These are phyloP conservation scores for Pleurotus cornucopiae DNA, from an alignment of 768 basidiomycete species.

Conservation along the genomic window DNA sequence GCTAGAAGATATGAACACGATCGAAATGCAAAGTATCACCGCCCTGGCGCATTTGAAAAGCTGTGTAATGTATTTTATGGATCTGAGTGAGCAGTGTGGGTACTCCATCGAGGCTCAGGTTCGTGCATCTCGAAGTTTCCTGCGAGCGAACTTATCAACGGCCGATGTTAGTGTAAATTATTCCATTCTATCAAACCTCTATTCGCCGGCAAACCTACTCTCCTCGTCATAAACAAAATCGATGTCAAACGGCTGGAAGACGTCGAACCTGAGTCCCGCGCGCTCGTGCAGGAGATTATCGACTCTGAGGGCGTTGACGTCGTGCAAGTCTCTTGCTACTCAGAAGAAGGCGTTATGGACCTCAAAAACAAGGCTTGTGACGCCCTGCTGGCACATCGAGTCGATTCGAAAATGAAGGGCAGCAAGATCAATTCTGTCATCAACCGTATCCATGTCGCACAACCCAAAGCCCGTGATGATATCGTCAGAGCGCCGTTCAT, in stretches of 20 bases:
- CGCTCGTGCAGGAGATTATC: slow-evolving; percentile 86
- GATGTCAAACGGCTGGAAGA: slow-evolving; percentile 90
- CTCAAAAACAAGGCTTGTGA: slow-evolving; percentile 96
- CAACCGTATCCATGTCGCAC: slow-evolving; percentile 94
- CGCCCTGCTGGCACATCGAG: slow-evolving; percentile 89
- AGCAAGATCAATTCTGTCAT: slow-evolving; percentile 88
- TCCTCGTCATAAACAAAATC: slow-evolving; percentile 98
- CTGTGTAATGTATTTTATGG: slow-evolving; percentile 98
- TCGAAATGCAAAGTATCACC: slow-evolving; percentile 99
- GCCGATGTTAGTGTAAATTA: slow-evolving; percentile 73
- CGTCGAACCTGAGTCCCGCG: slow-evolving; percentile 67
- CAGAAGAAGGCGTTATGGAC: slow-evolving; percentile 97
- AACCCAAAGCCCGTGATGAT: slow-evolving; percentile 89
- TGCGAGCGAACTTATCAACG: background rate
- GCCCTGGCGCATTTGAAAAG: slow-evolving; percentile 94
- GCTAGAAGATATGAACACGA: slow-evolving; percentile 99
- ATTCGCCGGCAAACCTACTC: slow-evolving; percentile 86
- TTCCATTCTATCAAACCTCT: slow-evolving; percentile 99
- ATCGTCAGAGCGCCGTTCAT: slow-evolving; percentile 84
- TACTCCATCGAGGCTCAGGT: slow-evolving; percentile 97
- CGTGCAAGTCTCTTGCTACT: slow-evolving; percentile 89
- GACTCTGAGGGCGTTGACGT: slow-evolving; percentile 63
- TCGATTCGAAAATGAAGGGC: slow-evolving; percentile 91
- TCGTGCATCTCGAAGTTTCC: slow-evolving; percentile 17
- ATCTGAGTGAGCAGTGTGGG: slow-evolving; percentile 96